A percentile compares a stretch with the other conserved stretches of the same genome.
Conservation (phyloP, 2,329 filamentous ascomycete species). For the Aspergillus pseudoglaucus region DNA sequence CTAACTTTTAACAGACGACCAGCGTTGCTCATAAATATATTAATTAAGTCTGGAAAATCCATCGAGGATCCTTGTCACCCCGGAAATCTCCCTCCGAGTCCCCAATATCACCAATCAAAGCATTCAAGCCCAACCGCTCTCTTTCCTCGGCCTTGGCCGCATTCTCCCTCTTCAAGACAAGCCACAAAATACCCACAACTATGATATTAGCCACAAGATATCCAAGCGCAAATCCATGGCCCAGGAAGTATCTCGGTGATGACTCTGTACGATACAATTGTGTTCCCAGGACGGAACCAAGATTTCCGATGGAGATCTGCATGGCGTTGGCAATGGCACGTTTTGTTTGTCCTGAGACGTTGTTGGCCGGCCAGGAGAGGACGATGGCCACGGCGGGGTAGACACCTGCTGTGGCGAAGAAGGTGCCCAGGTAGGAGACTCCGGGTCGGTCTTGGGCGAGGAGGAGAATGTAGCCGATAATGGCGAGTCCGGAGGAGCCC, state of each 20-base stretch:
- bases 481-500: slow-evolving; percentile 49
- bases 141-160: slow-evolving; percentile 42
- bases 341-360: slow-evolving; percentile 65
- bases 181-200: slow-evolving; percentile 49
- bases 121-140: slow-evolving; percentile 30
- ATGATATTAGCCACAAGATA: slow-evolving; percentile 56
- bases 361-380: slow-evolving; percentile 65
- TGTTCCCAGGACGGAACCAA: slow-evolving; percentile 62
- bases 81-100: slow-evolving; percentile 48
- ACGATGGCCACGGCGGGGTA: slow-evolving; percentile 59
- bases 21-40: background rate
- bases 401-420: slow-evolving; percentile 61
- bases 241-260: slow-evolving; percentile 58
- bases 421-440: slow-evolving; percentile 54
- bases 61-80: slow-evolving; percentile 59
- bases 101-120: slow-evolving; percentile 40
- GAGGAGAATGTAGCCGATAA: slow-evolving; percentile 58
- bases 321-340: slow-evolving; percentile 62
- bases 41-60: slow-evolving; percentile 56
- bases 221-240: slow-evolving; percentile 60
- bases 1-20: too few relatives aligned
- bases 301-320: slow-evolving; percentile 65
- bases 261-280: slow-evolving; percentile 60
- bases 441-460: slow-evolving; percentile 50
- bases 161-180: slow-evolving; percentile 54